Base-by-base conservation (phyloP, 1,139 yeast genomes). In the Magnusiomyces sp. region DNA sequence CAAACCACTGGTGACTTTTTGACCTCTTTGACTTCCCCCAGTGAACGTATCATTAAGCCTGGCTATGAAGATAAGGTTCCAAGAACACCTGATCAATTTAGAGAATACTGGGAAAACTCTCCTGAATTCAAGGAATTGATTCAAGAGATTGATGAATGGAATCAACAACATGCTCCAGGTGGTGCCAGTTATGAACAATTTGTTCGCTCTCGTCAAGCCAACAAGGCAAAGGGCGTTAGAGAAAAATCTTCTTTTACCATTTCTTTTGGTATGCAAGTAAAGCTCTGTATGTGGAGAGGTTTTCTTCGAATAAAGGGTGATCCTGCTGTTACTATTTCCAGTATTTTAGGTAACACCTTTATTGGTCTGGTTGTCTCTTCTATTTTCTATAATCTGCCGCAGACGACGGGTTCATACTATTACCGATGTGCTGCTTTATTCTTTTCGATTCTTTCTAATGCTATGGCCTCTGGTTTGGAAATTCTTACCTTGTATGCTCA, bases 1-100 rank as follows among this genome's bases (percentile, higher is more conserved):
- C 89, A 83, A 69, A 82, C 94, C 5, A 82, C 92, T 53, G 86
- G 90, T 16, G 95, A 87, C 64, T 87, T 77, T 65, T 71, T 87
- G 61, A 86, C 95, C 1, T 79, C 94, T 1, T 71, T 86, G 48
- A 83, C 95, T 2, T 80, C 81, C 59, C 90, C 95, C 5, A 67
- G 72, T 3, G 94, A 83, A 64, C 76, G 94, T 65, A 66, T 70
- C n/a, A 65, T 76, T 7, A 66, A 66, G 51, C 64, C 69, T 14
- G 94, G 90, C 1, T 74, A 60, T 53, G 92, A 84, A 61, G 58
- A 70, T 49, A 71, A 66, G 52, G 89, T 81, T 32, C 95, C 95
- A 37, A 70, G 75, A 53, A 79, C 86, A 5, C 75, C 90, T 1
- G 72, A 70, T 46, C 94, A 86, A 59, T 85, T 85, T 60, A 83